Evolutionary conservation across 768 basidiomycete species (phyloP).

Genomic region (Chalciporus piperatus): DNA sequence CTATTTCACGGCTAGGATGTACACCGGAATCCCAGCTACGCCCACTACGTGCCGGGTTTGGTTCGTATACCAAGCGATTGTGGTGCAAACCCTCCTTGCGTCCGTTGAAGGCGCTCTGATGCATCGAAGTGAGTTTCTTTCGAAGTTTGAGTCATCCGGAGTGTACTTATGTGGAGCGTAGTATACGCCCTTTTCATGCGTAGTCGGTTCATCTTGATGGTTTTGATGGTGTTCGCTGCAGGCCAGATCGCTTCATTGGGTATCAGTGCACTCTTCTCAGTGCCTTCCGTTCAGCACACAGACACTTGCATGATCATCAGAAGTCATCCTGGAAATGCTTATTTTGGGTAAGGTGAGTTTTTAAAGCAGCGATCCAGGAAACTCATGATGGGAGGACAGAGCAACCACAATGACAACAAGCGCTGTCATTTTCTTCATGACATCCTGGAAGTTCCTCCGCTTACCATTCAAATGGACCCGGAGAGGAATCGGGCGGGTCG

Average conservation of each 20-base stretch:
- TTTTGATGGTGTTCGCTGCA: conserved; percentile 5
- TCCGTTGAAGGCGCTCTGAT: conserved; percentile 15
- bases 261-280: conserved; percentile 8
- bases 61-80: conserved; percentile 15
- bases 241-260: conserved; percentile 18
- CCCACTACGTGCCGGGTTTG: conserved; percentile 13
- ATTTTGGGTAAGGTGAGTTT: conserved; percentile 13
- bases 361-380: background rate
- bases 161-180: background rate
- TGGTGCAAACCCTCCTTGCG: conserved; percentile 12
- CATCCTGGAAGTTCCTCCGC: conserved; percentile 8
- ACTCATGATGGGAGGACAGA: background rate
- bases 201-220: conserved; percentile 1
- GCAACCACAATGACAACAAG: conserved; percentile 16
- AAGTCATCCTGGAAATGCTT: conserved; percentile 10
- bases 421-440: conserved; percentile 14
- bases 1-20: conserved; percentile 18
- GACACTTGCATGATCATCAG: conserved; percentile 13
- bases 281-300: conserved; percentile 7
- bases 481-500: background rate
- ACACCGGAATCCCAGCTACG: conserved; percentile 3
- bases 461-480: conserved; percentile 10
- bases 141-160: background rate
- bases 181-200: conserved; percentile 19
- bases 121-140: conserved; percentile 9